Evolutionary conservation across 2,329 filamentous ascomycete genomes (phyloP).

Genomic region (Penicillium sp.): DNA sequence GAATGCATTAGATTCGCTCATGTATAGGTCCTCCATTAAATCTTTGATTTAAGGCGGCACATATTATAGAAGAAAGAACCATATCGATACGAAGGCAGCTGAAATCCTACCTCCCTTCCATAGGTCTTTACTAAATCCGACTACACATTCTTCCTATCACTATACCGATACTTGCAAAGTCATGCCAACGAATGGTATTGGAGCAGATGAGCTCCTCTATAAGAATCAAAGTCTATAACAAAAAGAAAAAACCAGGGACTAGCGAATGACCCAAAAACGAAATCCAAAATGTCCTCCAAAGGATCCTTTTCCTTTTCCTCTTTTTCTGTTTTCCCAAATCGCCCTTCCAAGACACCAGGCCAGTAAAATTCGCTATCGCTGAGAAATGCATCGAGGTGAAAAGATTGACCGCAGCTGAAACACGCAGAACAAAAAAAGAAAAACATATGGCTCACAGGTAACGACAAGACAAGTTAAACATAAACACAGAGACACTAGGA

Average conservation of each 20-base stretch:
- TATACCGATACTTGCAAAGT: neutral
- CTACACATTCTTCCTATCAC: neutral
- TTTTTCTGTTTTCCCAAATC: slow-evolving; percentile 21
- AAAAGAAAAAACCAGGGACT: slow-evolving; percentile 6
- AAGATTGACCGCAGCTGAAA: slow-evolving; percentile 20
- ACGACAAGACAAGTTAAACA: slow-evolving; percentile 25
- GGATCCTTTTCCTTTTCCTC: slow-evolving; percentile 11
- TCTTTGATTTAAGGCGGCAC: too few species aligned
- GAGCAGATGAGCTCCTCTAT: slow-evolving; percentile 9
- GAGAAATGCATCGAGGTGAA: slow-evolving; percentile 28
- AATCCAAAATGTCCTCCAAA: slow-evolving; percentile 18
- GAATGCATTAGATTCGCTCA: too few species aligned
- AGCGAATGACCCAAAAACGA: slow-evolving; percentile 19
- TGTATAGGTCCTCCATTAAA: too few species aligned
- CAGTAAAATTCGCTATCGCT: slow-evolving; percentile 24
- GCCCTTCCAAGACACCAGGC: slow-evolving; percentile 25
- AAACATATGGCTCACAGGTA: slow-evolving; percentile 20
- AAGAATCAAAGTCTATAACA: slow-evolving; percentile 14
- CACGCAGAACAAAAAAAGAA: slow-evolving; percentile 15
- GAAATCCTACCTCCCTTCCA: too few species aligned
- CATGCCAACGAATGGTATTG: slow-evolving; percentile 10
- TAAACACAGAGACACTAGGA: slow-evolving; percentile 10
- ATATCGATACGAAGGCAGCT: neutral
- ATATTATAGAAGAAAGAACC: neutral
- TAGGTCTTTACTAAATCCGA: too few species aligned